Conservation (phyloP, 1,284 basidiomycete species). For the Ganoderma boninense region DNA sequence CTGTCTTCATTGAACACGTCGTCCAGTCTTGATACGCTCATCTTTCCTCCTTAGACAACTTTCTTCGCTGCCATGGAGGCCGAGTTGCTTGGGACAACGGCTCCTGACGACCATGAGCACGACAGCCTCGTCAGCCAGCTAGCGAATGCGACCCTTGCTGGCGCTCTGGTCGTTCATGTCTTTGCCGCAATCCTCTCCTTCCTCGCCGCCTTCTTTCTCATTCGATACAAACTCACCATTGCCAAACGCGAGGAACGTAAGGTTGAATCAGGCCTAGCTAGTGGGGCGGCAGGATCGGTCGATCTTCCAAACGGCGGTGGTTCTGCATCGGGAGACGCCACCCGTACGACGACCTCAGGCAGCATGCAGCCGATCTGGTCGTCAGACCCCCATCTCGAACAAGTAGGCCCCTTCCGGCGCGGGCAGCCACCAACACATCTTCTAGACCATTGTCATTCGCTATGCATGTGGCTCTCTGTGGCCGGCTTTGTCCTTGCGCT, state of each 20-base stretch:
- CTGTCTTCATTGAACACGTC: constrained; percentile 33
- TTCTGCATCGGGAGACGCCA: neutral
- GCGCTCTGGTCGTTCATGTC: constrained; percentile 61
- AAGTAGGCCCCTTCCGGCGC: constrained; percentile 49
- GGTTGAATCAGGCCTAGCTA: constrained; percentile 28
- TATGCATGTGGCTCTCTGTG: constrained; percentile 57
- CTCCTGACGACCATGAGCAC: constrained; percentile 32
- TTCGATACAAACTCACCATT: constrained; percentile 60
- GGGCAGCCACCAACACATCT: constrained; percentile 50
- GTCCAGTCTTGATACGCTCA: constrained; percentile 1
- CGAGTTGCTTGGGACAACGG: constrained; percentile 55
- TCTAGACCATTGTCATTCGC: constrained; percentile 56
- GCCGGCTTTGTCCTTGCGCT: constrained; percentile 59
- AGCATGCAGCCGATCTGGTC: constrained; percentile 37
- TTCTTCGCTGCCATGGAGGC: constrained; percentile 70
- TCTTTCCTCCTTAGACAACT: constrained; percentile 54
- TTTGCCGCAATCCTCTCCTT: constrained; percentile 68
- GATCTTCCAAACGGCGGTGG: neutral
- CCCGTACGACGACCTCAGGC: constrained; percentile 7
- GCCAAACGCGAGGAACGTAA: constrained; percentile 52
- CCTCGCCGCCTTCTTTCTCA: constrained; percentile 62
- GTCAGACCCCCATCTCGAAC: constrained; percentile 49
- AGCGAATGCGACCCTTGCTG: constrained; percentile 56
- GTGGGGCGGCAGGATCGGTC: constrained; percentile 6
- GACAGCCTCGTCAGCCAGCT: constrained; percentile 40